Conservation (phyloP, 2,329 filamentous ascomycete genomes). For the Paraconiothyrium sp. region DNA sequence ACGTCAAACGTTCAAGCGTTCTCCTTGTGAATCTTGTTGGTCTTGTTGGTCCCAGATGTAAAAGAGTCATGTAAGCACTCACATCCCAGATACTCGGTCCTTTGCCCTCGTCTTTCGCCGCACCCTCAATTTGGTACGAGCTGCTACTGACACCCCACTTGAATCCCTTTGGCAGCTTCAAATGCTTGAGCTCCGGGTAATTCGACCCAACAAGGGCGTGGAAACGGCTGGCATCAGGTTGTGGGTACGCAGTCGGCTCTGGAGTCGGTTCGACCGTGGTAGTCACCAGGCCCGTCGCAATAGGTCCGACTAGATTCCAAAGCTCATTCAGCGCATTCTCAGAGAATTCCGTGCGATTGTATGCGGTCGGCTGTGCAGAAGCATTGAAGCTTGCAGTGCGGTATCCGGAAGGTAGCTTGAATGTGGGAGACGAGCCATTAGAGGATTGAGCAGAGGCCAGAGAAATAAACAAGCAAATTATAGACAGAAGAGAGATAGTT, state of each 20-base stretch:
- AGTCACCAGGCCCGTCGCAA: constrained; percentile 54
- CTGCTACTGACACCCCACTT: constrained; percentile 54
- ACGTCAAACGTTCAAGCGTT: neutral
- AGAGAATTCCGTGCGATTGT: constrained; percentile 57
- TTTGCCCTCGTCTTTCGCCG: constrained; percentile 54
- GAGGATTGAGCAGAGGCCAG: constrained; percentile 25
- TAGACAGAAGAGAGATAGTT: constrained; percentile 23
- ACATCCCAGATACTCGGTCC: constrained; percentile 56
- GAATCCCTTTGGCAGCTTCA: constrained; percentile 55
- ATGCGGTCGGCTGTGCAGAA: constrained; percentile 55
- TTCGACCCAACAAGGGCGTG: constrained; percentile 55
- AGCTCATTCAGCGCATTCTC: constrained; percentile 57
- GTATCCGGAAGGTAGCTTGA: constrained; percentile 46
- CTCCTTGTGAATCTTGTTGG: too few species aligned
- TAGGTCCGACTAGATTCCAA: constrained; percentile 57
- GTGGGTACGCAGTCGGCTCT: constrained; percentile 52
- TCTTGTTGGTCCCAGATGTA: too few species aligned
- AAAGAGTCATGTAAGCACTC: neutral
- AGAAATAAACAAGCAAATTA: constrained; percentile 27
- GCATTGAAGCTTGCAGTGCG: constrained; percentile 52
- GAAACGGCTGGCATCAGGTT: constrained; percentile 48
- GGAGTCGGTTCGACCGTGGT: constrained; percentile 55
- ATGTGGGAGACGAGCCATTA: constrained; percentile 36
- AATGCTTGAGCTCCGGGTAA: constrained; percentile 40
- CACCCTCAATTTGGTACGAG: constrained; percentile 56